These are phyloP conservation scores for Lactarius evosmus DNA, from an alignment of 768 basidiomycete genomes.

Conservation along the genomic window DNA sequence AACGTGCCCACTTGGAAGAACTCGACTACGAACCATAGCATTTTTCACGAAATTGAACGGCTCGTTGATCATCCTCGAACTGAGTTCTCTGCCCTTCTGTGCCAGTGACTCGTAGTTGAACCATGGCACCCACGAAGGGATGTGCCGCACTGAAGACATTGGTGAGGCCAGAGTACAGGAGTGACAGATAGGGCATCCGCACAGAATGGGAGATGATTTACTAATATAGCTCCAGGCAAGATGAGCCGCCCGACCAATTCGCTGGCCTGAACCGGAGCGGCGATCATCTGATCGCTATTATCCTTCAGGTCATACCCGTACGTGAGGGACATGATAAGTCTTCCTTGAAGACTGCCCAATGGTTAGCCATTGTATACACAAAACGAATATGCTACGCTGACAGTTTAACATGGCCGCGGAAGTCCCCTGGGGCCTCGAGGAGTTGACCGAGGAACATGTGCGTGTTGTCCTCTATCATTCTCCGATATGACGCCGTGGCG, in stretches of 20 bases:
- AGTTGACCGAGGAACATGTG: background rate
- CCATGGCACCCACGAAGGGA: constrained; percentile 15
- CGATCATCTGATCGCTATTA: background rate
- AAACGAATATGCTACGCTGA: background rate
- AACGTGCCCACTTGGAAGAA: background rate
- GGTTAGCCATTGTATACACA: background rate
- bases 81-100: background rate
- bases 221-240: constrained; percentile 5
- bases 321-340: constrained; percentile 9
- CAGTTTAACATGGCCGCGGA: background rate
- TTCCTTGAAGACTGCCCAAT: constrained; percentile 11
- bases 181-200: background rate
- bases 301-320: constrained; percentile 14
- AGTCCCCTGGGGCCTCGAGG: constrained; percentile 1
- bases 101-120: constrained; percentile 4
- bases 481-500: background rate
- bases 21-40: background rate
- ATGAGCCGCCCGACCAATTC: background rate
- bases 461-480: constrained; percentile 4
- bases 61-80: background rate
- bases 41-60: constrained; percentile 8
- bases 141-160: background rate
- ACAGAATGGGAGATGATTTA: constrained; percentile 15
- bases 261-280: background rate
- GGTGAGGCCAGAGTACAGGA: background rate